Evolutionary conservation across 2,329 filamentous ascomycete species (phyloP).

Genomic region (Blastomyces parvus): DNA sequence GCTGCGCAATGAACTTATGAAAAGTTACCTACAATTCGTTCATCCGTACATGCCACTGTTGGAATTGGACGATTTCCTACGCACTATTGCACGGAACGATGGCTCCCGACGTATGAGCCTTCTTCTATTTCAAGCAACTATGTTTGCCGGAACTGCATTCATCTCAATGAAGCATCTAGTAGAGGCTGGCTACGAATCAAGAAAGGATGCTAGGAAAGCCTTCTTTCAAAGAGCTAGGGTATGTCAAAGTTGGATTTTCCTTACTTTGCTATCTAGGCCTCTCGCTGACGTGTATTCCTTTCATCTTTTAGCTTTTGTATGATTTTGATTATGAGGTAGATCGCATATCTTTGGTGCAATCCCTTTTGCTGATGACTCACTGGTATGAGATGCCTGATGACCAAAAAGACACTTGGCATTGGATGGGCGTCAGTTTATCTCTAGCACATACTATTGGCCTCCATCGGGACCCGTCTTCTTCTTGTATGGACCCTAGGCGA

Average conservation of each 20-base stretch:
- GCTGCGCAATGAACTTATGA: slow-evolving; percentile 71
- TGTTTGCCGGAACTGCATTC: slow-evolving; percentile 87
- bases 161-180: slow-evolving; percentile 69
- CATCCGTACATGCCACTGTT: slow-evolving; percentile 90
- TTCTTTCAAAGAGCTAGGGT: slow-evolving; percentile 85
- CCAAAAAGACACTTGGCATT: slow-evolving; percentile 96
- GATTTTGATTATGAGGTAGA: slow-evolving; percentile 94
- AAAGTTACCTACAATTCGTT: slow-evolving; percentile 78
- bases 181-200: slow-evolving; percentile 64
- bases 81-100: slow-evolving; percentile 53
- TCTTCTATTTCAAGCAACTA: slow-evolving; percentile 83
- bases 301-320: slow-evolving; percentile 58
- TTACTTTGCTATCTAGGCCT: neutral
- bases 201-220: slow-evolving; percentile 73
- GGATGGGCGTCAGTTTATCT: slow-evolving; percentile 94
- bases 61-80: slow-evolving; percentile 53
- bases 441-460: slow-evolving; percentile 88
- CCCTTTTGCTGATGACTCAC: slow-evolving; percentile 84
- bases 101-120: slow-evolving; percentile 66
- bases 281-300: slow-evolving; percentile 9
- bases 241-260: slow-evolving; percentile 29
- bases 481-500: slow-evolving; percentile 61
- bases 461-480: slow-evolving; percentile 73
- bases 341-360: slow-evolving; percentile 78
- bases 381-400: slow-evolving; percentile 97